Evolutionary conservation across 257 asterid genomes (phyloP).

Genomic region (Plectranthus barbatus): DNA sequence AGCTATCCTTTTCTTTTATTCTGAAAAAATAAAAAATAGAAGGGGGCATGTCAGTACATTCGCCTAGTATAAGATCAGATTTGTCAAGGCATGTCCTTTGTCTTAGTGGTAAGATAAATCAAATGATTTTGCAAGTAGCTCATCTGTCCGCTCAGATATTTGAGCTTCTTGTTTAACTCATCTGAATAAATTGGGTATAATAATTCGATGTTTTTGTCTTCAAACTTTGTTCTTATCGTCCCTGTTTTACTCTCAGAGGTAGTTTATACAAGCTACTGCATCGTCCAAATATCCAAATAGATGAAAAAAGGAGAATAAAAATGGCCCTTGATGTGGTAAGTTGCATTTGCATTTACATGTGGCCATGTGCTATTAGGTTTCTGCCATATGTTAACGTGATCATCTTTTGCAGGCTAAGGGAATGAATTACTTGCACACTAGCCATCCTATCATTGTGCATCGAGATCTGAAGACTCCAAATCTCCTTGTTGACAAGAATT

Average conservation of each 20-base stretch:
- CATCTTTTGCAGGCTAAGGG: constrained; percentile 81
- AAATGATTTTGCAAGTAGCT: not conserved
- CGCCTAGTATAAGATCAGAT: not conserved
- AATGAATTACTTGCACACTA: constrained; percentile 93
- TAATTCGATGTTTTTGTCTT: not conserved
- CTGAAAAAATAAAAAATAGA: not conserved
- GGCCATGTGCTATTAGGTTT: constrained; percentile 6
- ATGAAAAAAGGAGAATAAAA: constrained; percentile 73
- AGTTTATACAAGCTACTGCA: constrained; percentile 87
- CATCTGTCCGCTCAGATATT: not conserved
- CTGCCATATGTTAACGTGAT: not conserved
- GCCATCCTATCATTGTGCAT: constrained; percentile 90
- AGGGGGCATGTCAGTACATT: not conserved
- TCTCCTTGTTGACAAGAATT: constrained; percentile 91
- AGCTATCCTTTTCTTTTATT: not conserved
- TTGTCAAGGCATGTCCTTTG: not conserved
- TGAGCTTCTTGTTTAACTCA: not conserved
- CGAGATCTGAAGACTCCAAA: constrained; percentile 96
- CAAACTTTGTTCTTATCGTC: constrained; percentile 8
- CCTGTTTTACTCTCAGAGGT: constrained; percentile 59
- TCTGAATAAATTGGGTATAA: not conserved
- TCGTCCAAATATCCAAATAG: constrained; percentile 65
- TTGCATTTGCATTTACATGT: constrained; percentile 10
- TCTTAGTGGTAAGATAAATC: not conserved
- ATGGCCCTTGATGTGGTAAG: constrained; percentile 97